A percentile compares a stretch with the other conserved stretches of the same genome.
Conservation (phyloP, 2,329 filamentous ascomycete genomes). For the Xylaria sp. region DNA sequence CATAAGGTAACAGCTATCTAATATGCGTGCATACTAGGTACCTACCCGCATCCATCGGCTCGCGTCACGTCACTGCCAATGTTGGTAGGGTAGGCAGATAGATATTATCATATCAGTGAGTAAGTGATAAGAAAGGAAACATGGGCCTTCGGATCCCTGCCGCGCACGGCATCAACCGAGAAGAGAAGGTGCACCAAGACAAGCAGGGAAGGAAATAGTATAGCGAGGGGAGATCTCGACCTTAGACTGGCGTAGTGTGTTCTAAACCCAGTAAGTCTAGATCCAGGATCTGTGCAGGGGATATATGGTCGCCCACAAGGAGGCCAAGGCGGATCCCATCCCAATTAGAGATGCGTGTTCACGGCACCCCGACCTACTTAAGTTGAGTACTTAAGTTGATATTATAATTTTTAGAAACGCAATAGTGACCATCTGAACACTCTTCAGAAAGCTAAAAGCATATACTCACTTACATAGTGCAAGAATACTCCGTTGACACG, state of each 20-base stretch:
- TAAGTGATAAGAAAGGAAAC: constrained; percentile 17
- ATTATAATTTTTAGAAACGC: no score
- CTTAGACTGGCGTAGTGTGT: constrained; percentile 1
- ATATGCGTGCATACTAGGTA: constrained; percentile 11
- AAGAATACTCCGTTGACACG: no score
- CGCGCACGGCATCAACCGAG: constrained; percentile 22
- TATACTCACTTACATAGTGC: no score
- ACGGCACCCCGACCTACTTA: background rate
- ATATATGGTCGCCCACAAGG: background rate
- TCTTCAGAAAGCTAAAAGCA: no score
- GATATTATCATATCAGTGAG: background rate
- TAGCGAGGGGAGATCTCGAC: constrained; percentile 14
- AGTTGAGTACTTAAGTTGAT: no score
- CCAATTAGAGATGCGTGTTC: constrained; percentile 3
- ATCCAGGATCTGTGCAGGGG: background rate
- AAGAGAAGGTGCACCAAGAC: constrained; percentile 33
- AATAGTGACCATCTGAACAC: no score
- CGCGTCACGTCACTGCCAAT: constrained; percentile 29
- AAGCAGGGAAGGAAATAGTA: constrained; percentile 8
- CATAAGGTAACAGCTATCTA: background rate
- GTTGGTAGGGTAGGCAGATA: background rate
- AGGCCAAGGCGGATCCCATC: background rate
- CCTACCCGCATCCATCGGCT: background rate
- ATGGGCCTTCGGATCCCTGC: constrained; percentile 2
- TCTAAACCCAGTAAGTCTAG: background rate